phyloP scores from a whole-genome alignment of 768 basidiomycete species.

The Tephrocybe sp. region DNA sequence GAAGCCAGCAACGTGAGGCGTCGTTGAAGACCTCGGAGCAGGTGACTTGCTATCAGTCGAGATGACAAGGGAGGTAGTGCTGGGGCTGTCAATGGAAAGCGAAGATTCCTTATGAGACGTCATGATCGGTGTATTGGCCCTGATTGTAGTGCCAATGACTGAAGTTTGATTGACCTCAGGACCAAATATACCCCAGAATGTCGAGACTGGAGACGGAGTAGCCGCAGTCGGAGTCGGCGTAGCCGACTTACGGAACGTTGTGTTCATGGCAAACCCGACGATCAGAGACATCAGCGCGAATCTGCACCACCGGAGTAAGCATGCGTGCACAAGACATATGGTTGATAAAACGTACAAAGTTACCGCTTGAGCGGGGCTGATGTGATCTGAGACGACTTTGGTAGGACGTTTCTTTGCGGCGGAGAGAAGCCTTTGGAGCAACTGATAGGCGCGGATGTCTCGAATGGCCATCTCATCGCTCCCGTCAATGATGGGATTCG shows the following conservation, averaged over 20 bases:
- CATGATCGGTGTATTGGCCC: conserved; percentile 29
- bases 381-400: conserved; percentile 39
- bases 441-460: conserved; percentile 40
- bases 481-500: conserved; percentile 44
- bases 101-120: conserved; percentile 51
- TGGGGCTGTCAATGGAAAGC: conserved; percentile 49
- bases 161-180: conserved; percentile 39
- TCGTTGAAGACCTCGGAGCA: conserved; percentile 15
- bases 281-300: conserved; percentile 70
- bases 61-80: conserved; percentile 42
- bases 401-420: conserved; percentile 34
- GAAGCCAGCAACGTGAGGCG: conserved; percentile 3
- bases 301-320: conserved; percentile 32
- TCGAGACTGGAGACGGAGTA: conserved; percentile 25
- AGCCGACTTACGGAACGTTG: conserved; percentile 36
- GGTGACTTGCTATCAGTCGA: conserved; percentile 20
- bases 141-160: conserved; percentile 26
- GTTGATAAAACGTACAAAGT: conserved; percentile 55
- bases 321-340: conserved; percentile 8
- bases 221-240: conserved; percentile 32
- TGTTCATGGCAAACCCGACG: conserved; percentile 60
- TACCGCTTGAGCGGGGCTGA: conserved; percentile 56
- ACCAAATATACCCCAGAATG: conserved; percentile 42
- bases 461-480: conserved; percentile 44
- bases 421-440: conserved; percentile 44